These are phyloP conservation scores for Suhomyces bokatorum DNA, from an alignment of 1,139 yeast genomes.

Conservation along the genomic window DNA sequence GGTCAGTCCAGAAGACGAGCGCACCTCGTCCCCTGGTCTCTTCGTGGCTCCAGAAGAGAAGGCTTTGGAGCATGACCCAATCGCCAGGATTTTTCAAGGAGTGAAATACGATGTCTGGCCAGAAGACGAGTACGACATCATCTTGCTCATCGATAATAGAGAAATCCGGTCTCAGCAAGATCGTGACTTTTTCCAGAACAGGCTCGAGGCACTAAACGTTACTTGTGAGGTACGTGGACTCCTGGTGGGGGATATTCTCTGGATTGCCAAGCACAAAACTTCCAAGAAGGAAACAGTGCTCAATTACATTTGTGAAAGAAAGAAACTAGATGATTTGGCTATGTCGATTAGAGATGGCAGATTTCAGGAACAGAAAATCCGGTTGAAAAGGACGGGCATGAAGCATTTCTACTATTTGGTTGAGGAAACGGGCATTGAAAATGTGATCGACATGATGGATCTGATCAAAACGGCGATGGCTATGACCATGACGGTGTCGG, in stretches of 20 bases:
- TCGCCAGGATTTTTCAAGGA: conserved; percentile 23
- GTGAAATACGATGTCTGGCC: conserved; percentile 42
- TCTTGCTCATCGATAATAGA: conserved; percentile 74
- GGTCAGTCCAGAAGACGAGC: conserved; percentile 4
- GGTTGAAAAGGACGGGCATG: conserved; percentile 71
- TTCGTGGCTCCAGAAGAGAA: not conserved
- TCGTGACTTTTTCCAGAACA: conserved; percentile 60
- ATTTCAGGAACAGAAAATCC: conserved; percentile 77
- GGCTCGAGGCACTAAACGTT: conserved; percentile 53
- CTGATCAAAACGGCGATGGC: conserved; percentile 79
- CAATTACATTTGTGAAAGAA: conserved; percentile 83
- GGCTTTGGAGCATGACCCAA: conserved; percentile 24
- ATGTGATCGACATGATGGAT: conserved; percentile 49
- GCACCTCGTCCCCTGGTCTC: conserved; percentile 1
- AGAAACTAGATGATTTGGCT: conserved; percentile 83
- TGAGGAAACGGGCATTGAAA: conserved; percentile 63
- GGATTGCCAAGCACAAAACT: conserved; percentile 74
- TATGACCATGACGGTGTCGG: conserved; percentile 63
- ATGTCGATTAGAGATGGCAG: conserved; percentile 85
- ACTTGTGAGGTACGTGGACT: conserved; percentile 56
- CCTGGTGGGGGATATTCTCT: conserved; percentile 82
- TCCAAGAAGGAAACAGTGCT: conserved; percentile 67
- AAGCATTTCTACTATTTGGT: conserved; percentile 71
- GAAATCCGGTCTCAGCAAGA: conserved; percentile 68
- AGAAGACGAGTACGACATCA: conserved; percentile 51